Conservation (phyloP, 1,284 basidiomycete species). For the Pseudozyma pruni region DNA sequence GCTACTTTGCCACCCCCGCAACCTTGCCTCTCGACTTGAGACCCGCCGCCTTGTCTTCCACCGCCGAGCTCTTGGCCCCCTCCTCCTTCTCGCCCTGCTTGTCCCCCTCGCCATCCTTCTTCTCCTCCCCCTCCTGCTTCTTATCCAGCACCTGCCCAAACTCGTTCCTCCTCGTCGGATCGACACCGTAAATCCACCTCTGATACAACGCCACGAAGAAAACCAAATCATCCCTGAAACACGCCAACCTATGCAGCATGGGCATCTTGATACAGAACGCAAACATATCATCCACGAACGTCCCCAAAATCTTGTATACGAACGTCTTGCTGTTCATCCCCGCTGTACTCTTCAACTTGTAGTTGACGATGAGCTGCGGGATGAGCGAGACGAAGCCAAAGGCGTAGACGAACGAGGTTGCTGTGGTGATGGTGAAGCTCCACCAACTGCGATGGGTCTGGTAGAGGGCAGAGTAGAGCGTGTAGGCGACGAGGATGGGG, state of each 20-base stretch:
- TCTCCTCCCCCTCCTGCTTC: constrained; percentile 7
- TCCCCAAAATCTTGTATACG: constrained; percentile 90
- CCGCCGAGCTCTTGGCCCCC: constrained; percentile 10
- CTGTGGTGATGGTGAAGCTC: constrained; percentile 83
- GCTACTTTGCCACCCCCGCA: not conserved
- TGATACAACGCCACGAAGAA: constrained; percentile 69
- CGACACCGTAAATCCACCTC: constrained; percentile 95
- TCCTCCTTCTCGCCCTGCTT: constrained; percentile 5
- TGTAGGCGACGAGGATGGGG: constrained; percentile 85
- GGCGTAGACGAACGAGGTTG: constrained; percentile 90
- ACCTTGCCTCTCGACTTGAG: constrained; percentile 14
- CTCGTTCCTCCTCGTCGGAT: constrained; percentile 92
- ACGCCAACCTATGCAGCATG: constrained; percentile 85
- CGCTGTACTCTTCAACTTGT: constrained; percentile 84
- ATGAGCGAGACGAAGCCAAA: constrained; percentile 86
- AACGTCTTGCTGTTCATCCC: constrained; percentile 97
- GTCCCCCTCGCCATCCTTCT: constrained; percentile 8
- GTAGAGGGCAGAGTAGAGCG: constrained; percentile 78
- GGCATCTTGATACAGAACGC: constrained; percentile 95
- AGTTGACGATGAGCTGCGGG: constrained; percentile 73
- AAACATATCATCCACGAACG: constrained; percentile 83
- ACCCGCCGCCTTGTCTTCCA: constrained; percentile 26
- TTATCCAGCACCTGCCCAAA: constrained; percentile 77
- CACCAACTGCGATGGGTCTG: constrained; percentile 90
- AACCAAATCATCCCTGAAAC: constrained; percentile 73